These are phyloP conservation scores for Phytopythium delawarense DNA, from an alignment of 352 stramenopile genomes.

Conservation along the genomic window DNA sequence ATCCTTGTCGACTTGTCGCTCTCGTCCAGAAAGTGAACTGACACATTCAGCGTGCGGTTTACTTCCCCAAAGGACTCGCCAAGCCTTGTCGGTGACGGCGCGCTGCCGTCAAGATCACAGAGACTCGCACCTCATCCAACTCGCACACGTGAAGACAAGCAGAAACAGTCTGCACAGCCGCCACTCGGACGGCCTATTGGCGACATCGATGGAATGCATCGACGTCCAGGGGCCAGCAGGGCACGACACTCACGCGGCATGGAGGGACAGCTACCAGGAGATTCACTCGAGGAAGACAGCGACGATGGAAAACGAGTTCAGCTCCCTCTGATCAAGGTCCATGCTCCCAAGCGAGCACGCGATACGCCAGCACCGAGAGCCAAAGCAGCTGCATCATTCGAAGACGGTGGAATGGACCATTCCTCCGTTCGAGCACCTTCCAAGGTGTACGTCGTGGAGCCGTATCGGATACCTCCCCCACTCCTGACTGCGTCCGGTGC, in stretches of 20 bases:
- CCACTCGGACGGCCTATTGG: no score
- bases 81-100: background rate
- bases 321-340: background rate
- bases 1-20: background rate
- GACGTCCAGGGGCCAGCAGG: background rate
- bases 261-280: background rate
- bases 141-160: background rate
- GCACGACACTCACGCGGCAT: no score
- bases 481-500: background rate
- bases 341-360: background rate
- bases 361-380: background rate
- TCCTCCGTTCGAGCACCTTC: background rate
- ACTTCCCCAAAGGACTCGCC: background rate
- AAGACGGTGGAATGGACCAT: background rate
- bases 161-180: background rate
- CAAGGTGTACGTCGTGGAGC: background rate
- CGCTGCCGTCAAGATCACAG: background rate
- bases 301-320: background rate
- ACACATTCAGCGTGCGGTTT: background rate
- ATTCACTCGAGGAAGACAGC: background rate
- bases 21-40: background rate
- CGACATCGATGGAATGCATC: no score
- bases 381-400: background rate
- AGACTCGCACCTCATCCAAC: background rate
- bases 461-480: conserved; percentile 5